A percentile compares a stretch with the other conserved stretches of the same genome.
phyloP scores from a whole-genome alignment of 768 basidiomycete genomes.

The Nidularia sp. region DNA sequence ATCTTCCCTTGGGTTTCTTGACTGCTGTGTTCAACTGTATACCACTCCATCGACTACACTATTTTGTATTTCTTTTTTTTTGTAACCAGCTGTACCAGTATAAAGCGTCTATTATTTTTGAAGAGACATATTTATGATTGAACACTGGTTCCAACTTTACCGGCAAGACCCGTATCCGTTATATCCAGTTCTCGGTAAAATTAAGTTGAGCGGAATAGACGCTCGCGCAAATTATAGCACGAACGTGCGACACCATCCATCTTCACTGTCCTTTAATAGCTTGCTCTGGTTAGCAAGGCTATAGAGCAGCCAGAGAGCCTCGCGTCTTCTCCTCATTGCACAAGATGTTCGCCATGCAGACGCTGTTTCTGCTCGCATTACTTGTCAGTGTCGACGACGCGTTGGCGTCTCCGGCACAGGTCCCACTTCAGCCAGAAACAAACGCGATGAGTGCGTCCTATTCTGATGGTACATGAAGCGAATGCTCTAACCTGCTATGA shows the following conservation, averaged over 20 bases:
- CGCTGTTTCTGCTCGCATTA: conserved; percentile 16
- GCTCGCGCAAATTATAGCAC: conserved; percentile 11
- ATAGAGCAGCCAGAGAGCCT: conserved; percentile 14
- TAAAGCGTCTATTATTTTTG: no score
- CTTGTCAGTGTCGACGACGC: conserved; percentile 13
- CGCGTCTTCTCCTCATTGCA: no score
- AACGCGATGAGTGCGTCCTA: conserved; percentile 19
- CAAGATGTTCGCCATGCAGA: conserved; percentile 13
- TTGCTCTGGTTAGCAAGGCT: conserved; percentile 11
- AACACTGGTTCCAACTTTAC: no score
- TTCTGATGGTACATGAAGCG: not conserved
- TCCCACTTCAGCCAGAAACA: conserved; percentile 25
- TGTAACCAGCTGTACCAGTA: no score
- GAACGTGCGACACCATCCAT: conserved; percentile 26
- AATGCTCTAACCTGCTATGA: not conserved
- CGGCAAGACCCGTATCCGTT: no score
- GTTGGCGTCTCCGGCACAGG: conserved; percentile 34
- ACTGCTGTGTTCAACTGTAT: conserved; percentile 8
- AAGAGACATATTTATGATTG: no score
- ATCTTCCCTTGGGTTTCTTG: not conserved
- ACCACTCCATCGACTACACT: conserved; percentile 4
- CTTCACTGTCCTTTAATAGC: conserved; percentile 10
- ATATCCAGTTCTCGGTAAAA: no score
- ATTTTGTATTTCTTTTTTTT: conserved; percentile 12
- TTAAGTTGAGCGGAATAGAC: no score